Percentiles rank a stretch among this genome's conserved stretches.
Conservation (phyloP, 2,329 filamentous ascomycete species). For the Nigrospora sphaerica region DNA sequence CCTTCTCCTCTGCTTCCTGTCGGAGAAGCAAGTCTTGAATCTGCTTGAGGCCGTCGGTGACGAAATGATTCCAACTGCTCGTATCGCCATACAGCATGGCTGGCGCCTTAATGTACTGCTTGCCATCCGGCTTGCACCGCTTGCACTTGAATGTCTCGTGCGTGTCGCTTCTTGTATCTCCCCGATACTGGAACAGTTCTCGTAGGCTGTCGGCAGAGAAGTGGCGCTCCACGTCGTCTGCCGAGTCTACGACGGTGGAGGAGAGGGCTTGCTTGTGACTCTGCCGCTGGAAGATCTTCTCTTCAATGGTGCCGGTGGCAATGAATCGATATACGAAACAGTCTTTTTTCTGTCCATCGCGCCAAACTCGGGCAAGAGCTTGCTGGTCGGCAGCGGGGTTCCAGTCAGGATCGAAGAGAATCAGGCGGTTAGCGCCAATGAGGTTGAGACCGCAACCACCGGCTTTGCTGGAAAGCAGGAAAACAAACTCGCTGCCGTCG, state of each 20-base stretch:
- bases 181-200: constrained; percentile 89
- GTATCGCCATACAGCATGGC: constrained; percentile 97
- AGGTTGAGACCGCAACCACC: constrained; percentile 87
- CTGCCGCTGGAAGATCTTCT: constrained; percentile 98
- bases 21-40: constrained; percentile 90
- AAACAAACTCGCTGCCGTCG: constrained; percentile 82
- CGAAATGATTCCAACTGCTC: constrained; percentile 98
- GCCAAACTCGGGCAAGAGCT: constrained; percentile 93
- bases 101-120: constrained; percentile 80
- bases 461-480: constrained; percentile 93
- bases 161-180: constrained; percentile 81
- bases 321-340: constrained; percentile 99
- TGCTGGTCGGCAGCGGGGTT: constrained; percentile 97
- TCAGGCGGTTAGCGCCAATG: constrained; percentile 71
- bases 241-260: constrained; percentile 91
- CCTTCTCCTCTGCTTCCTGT: constrained; percentile 71
- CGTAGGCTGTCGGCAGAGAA: constrained; percentile 87
- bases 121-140: constrained; percentile 80
- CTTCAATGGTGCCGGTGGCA: constrained; percentile 93
- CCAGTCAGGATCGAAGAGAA: constrained; percentile 96
- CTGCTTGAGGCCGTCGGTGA: constrained; percentile 67
- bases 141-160: constrained; percentile 99
- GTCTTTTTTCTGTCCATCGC: constrained; percentile 98
- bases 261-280: constrained; percentile 97
- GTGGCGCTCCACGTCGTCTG: constrained; percentile 94